Conservation (phyloP, 805 yeast genomes). For the Zygotorulaspora florentina region DNA sequence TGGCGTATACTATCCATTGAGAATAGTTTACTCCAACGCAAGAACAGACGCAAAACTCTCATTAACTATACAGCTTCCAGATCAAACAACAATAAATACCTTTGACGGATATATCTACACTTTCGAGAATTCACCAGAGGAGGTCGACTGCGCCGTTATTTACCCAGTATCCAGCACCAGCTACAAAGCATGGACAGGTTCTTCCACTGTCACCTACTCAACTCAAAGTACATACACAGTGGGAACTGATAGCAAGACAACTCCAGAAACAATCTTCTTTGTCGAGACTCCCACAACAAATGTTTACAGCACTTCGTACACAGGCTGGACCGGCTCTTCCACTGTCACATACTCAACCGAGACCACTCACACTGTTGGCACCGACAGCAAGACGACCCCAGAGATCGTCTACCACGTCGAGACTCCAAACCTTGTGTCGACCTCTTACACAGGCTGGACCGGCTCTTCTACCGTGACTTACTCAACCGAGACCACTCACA, state of each 20-base stretch:
- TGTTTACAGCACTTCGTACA: background rate
- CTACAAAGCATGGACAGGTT: slow-evolving; percentile 4
- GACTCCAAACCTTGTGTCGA: slow-evolving; percentile 9
- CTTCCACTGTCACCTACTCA: slow-evolving; percentile 5
- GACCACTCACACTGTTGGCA: slow-evolving; percentile 5
- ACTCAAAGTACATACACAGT: slow-evolving; percentile 3
- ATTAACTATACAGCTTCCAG: slow-evolving; percentile 12
- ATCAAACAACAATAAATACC: slow-evolving; percentile 5
- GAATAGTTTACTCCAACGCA: slow-evolving; percentile 17
- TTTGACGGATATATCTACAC: slow-evolving; percentile 12
- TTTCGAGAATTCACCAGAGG: slow-evolving; percentile 2
- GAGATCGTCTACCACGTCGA: slow-evolving; percentile 17
- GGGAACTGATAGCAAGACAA: slow-evolving; percentile 6
- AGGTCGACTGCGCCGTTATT: slow-evolving; percentile 5
- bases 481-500: background rate
- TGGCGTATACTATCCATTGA: slow-evolving; percentile 20
- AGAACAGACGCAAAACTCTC: slow-evolving; percentile 4
- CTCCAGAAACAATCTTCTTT: slow-evolving; percentile 5
- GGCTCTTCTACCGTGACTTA: background rate
- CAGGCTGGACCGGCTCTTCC: background rate
- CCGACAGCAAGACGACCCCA: slow-evolving; percentile 10
- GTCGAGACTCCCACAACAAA: slow-evolving; percentile 8
- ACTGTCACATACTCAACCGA: slow-evolving; percentile 15
- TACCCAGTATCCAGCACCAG: slow-evolving; percentile 5
- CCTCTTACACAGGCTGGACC: slow-evolving; percentile 1